Conservation (phyloP, 257 asterid species). For the Paraleonurus japonicus region DNA sequence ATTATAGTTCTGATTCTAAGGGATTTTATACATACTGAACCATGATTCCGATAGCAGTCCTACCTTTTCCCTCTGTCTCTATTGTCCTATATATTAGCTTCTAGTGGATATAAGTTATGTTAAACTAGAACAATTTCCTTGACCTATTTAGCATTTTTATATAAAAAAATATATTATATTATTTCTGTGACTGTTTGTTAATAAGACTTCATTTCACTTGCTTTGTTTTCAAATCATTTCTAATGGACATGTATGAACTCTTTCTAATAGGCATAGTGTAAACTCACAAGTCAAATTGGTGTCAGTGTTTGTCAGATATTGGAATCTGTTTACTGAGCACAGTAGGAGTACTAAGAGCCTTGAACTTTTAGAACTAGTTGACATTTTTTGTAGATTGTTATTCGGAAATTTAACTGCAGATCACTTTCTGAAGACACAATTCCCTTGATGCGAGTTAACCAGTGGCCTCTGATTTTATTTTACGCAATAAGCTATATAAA, state of each 20-base stretch:
- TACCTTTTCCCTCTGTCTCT: background rate
- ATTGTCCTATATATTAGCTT: background rate
- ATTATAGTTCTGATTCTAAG: background rate
- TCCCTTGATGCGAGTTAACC: slow-evolving; percentile 3
- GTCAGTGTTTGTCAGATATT: background rate
- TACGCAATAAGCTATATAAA: background rate
- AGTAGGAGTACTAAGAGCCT: slow-evolving; percentile 1
- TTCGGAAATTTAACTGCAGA: background rate
- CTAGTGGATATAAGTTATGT: background rate
- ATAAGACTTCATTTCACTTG: background rate
- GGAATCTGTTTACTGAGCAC: slow-evolving; percentile 1
- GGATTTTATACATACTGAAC: background rate
- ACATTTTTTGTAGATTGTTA: background rate
- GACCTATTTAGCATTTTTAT: background rate
- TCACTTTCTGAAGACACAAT: background rate
- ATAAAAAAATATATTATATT: background rate
- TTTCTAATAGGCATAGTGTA: background rate
- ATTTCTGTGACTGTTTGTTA: background rate
- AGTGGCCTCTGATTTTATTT: background rate
- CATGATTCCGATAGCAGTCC: background rate
- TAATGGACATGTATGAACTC: background rate
- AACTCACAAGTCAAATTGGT: background rate
- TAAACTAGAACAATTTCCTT: background rate
- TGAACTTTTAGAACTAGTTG: slow-evolving; percentile 1
- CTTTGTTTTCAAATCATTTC: background rate